phyloP scores from a whole-genome alignment of 768 basidiomycete species.

The Galerina sulciceps region DNA sequence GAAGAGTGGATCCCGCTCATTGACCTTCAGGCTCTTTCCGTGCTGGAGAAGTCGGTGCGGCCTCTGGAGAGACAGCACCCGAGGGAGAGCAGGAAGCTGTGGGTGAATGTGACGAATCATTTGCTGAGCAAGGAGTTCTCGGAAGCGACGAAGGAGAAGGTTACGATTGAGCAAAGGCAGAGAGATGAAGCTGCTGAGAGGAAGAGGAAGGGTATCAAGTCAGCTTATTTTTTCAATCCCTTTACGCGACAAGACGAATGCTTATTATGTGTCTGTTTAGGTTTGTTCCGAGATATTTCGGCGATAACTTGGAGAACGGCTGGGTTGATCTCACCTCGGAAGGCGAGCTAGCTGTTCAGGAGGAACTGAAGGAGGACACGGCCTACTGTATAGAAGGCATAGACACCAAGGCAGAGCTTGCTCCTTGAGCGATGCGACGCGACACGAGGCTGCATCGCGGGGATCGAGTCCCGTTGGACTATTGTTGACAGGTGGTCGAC shows the following conservation, averaged over 20 bases:
- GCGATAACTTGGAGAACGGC: conserved; percentile 67
- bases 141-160: conserved; percentile 92
- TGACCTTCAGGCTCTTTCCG: conserved; percentile 71
- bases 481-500: too few species aligned
- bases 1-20: conserved; percentile 71
- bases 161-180: conserved; percentile 91
- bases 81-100: conserved; percentile 84
- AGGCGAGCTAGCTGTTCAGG: conserved; percentile 74
- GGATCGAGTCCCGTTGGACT: too few species aligned
- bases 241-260: conserved; percentile 16
- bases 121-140: conserved; percentile 84
- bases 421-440: too few species aligned
- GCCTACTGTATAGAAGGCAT: conserved; percentile 33
- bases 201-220: conserved; percentile 81
- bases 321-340: conserved; percentile 68
- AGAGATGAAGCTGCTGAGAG: conserved; percentile 87
- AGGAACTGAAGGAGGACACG: conserved; percentile 59
- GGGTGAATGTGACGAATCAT: conserved; percentile 81
- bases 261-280: conserved; percentile 35
- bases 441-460: too few species aligned
- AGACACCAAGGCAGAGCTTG: conserved; percentile 13
- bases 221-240: conserved; percentile 38
- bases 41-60: conserved; percentile 85
- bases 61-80: conserved; percentile 79
- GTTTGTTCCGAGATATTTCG: conserved; percentile 80